Evolutionary conservation across 2,329 filamentous ascomycete species (phyloP).

Genomic region (Westerdykella ornata): DNA sequence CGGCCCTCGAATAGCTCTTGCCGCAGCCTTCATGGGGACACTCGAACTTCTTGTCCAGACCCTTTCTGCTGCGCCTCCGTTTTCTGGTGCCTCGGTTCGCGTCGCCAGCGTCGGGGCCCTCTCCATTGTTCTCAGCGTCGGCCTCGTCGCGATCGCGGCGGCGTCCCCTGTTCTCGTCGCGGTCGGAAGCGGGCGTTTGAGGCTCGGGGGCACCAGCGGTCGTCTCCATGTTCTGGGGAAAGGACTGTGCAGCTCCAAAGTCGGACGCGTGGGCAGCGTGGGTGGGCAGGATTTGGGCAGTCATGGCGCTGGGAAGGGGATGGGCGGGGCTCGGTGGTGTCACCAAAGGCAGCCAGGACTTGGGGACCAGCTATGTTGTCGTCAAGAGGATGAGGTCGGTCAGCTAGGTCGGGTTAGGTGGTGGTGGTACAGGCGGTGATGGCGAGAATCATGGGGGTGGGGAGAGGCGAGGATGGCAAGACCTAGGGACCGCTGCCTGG

Average conservation of each 20-base stretch:
- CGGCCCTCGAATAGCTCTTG: conserved; percentile 92
- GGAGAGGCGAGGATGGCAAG: too few relatives aligned
- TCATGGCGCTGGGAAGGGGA: conserved; percentile 24
- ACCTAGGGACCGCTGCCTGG: too few relatives aligned
- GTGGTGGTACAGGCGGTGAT: too few relatives aligned
- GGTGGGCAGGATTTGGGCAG: conserved; percentile 36
- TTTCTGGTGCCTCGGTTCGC: conserved; percentile 42
- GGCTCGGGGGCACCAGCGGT: conserved; percentile 21
- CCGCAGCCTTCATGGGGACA: conserved; percentile 83
- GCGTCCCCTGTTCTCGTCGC: conserved; percentile 32
- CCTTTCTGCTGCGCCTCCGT: conserved; percentile 66
- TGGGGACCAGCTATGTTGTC: too few relatives aligned
- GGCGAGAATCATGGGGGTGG: too few relatives aligned
- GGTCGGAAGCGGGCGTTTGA: conserved; percentile 29
- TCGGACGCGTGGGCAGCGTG: conserved; percentile 33
- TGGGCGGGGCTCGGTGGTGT: conserved; percentile 6
- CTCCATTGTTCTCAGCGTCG: conserved; percentile 22
- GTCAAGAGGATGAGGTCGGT: too few relatives aligned
- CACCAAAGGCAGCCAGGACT: neutral
- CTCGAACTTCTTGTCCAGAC: conserved; percentile 62
- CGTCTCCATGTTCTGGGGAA: conserved; percentile 33
- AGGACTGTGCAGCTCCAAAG: conserved; percentile 31
- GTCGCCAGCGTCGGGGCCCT: conserved; percentile 19
- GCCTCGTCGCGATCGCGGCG: conserved; percentile 34
- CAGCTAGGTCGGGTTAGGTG: too few relatives aligned